A percentile compares a stretch with the other conserved stretches of the same genome.
Conservation (phyloP, 2,329 filamentous ascomycete genomes). For the Pezizomycotina sp. region DNA sequence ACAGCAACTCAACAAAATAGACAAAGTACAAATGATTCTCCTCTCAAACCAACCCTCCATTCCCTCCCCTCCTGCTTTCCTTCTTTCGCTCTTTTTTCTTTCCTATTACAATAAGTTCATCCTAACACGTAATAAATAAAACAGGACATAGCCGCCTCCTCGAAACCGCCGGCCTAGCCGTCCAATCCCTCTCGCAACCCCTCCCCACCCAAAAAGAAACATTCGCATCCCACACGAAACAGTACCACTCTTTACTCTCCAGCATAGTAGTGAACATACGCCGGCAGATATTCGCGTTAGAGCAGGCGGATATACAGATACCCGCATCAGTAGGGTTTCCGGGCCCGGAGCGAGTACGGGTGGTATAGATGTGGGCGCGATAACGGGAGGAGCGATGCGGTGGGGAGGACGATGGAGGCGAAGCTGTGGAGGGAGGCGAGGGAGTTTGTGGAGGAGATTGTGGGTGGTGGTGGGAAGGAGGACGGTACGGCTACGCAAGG, state of each 20-base stretch:
- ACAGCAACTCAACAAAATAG: slow-evolving; percentile 18
- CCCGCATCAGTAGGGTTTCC: slow-evolving; percentile 2
- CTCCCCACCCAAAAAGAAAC: slow-evolving; percentile 10
- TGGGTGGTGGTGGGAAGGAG: slow-evolving; percentile 20
- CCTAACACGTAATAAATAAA: too few relatives aligned
- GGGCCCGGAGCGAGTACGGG: slow-evolving; percentile 1
- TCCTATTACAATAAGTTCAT: not conserved
- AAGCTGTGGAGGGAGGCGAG: slow-evolving; percentile 15
- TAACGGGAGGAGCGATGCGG: slow-evolving; percentile 9
- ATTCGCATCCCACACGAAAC: slow-evolving; percentile 10
- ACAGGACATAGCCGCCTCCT: slow-evolving; percentile 17
- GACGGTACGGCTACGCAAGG: slow-evolving; percentile 13
- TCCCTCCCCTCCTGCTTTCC: not conserved
- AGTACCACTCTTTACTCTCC: slow-evolving; percentile 14
- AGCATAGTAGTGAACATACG: slow-evolving; percentile 10
- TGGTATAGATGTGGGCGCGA: slow-evolving; percentile 4
- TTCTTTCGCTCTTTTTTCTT: not conserved
- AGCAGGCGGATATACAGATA: slow-evolving; percentile 9
- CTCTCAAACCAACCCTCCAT: not conserved
- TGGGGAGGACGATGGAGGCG: slow-evolving; percentile 8
- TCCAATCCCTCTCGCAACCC: slow-evolving; percentile 10
- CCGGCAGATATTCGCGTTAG: slow-evolving; percentile 14
- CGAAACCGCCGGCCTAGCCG: slow-evolving; percentile 21
- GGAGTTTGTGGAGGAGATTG: slow-evolving; percentile 14
- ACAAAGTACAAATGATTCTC: slow-evolving; percentile 6